A percentile compares a stretch with the other conserved stretches of the same genome.
Conservation (phyloP, 768 basidiomycete genomes). For the Lepiota brunneoincarnata region DNA sequence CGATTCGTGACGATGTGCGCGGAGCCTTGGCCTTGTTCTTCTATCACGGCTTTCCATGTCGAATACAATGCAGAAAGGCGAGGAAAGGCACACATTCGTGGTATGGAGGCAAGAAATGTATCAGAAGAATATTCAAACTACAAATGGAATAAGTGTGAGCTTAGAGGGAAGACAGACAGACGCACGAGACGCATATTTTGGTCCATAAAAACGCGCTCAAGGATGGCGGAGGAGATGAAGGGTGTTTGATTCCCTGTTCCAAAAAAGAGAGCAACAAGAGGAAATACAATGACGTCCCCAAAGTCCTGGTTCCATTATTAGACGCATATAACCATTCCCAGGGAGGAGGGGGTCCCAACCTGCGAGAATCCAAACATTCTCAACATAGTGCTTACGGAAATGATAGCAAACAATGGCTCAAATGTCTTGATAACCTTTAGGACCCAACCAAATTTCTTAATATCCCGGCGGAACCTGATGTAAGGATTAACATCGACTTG, state of each 20-base stretch:
- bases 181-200: slow-evolving; percentile 29
- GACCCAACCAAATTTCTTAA: slow-evolving; percentile 28
- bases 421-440: slow-evolving; percentile 27
- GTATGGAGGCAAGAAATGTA: slow-evolving; percentile 26
- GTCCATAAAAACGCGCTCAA: slow-evolving; percentile 32
- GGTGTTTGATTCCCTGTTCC: slow-evolving; percentile 33
- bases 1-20: slow-evolving; percentile 21
- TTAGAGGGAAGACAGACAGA: background rate
- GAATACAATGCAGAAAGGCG: slow-evolving; percentile 24
- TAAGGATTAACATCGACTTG: background rate
- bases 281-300: slow-evolving; percentile 28
- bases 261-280: slow-evolving; percentile 29
- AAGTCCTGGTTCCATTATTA: slow-evolving; percentile 18
- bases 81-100: slow-evolving; percentile 28
- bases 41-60: slow-evolving; percentile 23
- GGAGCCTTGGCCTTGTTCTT: slow-evolving; percentile 23
- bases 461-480: slow-evolving; percentile 23
- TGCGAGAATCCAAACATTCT: slow-evolving; percentile 29
- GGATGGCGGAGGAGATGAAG: slow-evolving; percentile 29
- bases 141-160: background rate
- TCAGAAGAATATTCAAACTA: slow-evolving; percentile 30
- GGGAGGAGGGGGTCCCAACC: slow-evolving; percentile 8
- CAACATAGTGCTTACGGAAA: slow-evolving; percentile 27
- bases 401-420: slow-evolving; percentile 27
- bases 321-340: background rate